These are phyloP conservation scores for Sherardia arvensis DNA, from an alignment of 257 asterid species.

Conservation along the genomic window DNA sequence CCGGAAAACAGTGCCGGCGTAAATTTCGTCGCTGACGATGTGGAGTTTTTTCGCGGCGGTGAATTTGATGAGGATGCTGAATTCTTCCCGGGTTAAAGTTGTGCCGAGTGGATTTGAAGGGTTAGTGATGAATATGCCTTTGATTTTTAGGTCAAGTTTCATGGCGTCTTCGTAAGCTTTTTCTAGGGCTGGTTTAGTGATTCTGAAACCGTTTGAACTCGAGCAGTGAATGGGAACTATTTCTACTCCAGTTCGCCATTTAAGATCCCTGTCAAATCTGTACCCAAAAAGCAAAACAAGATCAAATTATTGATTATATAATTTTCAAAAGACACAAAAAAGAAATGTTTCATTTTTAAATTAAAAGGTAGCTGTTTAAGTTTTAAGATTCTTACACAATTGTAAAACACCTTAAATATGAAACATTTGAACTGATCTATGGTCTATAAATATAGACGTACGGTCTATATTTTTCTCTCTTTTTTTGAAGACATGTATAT, in stretches of 20 bases:
- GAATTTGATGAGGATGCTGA: slow-evolving; percentile 19
- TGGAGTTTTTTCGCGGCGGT: slow-evolving; percentile 20
- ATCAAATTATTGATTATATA: too few species aligned
- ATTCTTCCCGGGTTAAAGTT: slow-evolving; percentile 15
- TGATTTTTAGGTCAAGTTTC: slow-evolving; percentile 14
- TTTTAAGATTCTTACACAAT: too few species aligned
- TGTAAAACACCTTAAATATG: too few species aligned
- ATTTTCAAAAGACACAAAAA: too few species aligned
- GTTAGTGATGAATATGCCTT: slow-evolving; percentile 28
- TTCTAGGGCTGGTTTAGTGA: slow-evolving; percentile 24
- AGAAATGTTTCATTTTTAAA: too few species aligned
- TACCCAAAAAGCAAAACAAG: too few species aligned
- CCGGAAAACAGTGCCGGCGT: slow-evolving; percentile 26
- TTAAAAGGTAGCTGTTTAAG: too few species aligned
- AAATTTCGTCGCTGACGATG: slow-evolving; percentile 34
- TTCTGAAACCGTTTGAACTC: slow-evolving; percentile 23
- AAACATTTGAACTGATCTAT: too few species aligned
- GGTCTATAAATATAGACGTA: too few species aligned
- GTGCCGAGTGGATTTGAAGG: slow-evolving; percentile 38
- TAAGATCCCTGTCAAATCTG: slow-evolving; percentile 40
- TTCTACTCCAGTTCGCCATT: slow-evolving; percentile 37
- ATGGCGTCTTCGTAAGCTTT: slow-evolving; percentile 26
- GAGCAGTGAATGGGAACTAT: slow-evolving; percentile 28
- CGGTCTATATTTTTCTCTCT: too few species aligned
- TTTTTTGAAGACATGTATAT: too few species aligned